These are phyloP conservation scores for Allodekkera sacchari DNA, from an alignment of 805 yeast species.

Conservation along the genomic window DNA sequence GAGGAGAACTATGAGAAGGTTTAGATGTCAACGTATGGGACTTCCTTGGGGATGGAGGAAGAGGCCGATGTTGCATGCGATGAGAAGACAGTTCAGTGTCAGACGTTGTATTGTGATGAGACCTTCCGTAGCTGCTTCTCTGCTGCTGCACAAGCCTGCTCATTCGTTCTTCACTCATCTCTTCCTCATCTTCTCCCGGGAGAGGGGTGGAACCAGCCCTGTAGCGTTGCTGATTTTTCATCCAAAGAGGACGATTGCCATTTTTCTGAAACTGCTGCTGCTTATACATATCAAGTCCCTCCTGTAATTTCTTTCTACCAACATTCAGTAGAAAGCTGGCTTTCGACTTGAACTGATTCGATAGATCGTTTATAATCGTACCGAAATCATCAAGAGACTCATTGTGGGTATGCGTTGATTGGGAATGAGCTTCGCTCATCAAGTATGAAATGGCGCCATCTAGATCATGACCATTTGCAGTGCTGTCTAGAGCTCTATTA, in stretches of 20 bases:
- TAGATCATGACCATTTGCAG: slow-evolving; percentile 45
- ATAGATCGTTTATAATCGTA: slow-evolving; percentile 41
- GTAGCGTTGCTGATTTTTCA: slow-evolving; percentile 49
- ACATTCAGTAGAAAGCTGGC: slow-evolving; percentile 53
- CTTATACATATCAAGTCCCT: slow-evolving; percentile 54
- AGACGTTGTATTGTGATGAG: slow-evolving; percentile 7
- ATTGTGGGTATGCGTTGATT: slow-evolving; percentile 4
- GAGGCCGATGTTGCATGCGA: too few relatives aligned
- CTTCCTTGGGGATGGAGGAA: too few relatives aligned
- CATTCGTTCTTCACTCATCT: slow-evolving; percentile 29
- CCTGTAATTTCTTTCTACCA: slow-evolving; percentile 52
- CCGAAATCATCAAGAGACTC: slow-evolving; percentile 25
- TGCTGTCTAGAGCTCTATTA: slow-evolving; percentile 45
- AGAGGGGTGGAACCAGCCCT: slow-evolving; percentile 28
- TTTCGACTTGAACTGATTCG: slow-evolving; percentile 46
- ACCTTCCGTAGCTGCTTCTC: slow-evolving; percentile 4
- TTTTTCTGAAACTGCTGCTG: slow-evolving; percentile 22
- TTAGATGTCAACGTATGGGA: neutral
- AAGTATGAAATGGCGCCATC: slow-evolving; percentile 59
- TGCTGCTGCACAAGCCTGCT: slow-evolving; percentile 12
- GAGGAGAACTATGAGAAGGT: slow-evolving; percentile 4
- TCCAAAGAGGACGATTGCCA: slow-evolving; percentile 60
- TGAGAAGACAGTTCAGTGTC: slow-evolving; percentile 4
- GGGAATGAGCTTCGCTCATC: slow-evolving; percentile 50
- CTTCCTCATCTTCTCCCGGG: slow-evolving; percentile 35